These are phyloP conservation scores for Metschnikowia similis DNA, from an alignment of 805 yeast genomes.

Conservation along the genomic window DNA sequence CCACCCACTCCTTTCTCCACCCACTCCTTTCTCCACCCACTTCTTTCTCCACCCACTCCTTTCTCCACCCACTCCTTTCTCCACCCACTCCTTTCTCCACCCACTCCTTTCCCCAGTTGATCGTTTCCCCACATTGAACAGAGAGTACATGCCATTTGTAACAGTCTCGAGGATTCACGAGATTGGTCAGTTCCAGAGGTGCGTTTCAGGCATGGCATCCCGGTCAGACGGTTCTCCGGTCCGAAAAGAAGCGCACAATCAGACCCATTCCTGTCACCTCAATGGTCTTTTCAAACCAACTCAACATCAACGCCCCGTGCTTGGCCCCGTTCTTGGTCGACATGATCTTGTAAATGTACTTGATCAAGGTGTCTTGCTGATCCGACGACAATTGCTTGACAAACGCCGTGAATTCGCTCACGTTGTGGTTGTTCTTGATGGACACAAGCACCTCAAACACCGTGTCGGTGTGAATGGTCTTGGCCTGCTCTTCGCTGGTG, in stretches of 20 bases:
- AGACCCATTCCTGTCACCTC: conserved; percentile 86
- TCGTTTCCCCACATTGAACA: no score
- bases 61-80: no score
- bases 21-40: no score
- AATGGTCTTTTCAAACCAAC: conserved; percentile 90
- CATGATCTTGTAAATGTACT: conserved; percentile 86
- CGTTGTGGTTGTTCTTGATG: conserved; percentile 51
- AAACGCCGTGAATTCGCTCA: conserved; percentile 60
- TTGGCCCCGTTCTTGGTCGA: conserved; percentile 69
- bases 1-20: no score
- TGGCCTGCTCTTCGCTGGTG: conserved; percentile 60
- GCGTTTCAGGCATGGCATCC: no score
- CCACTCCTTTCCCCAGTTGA: no score
- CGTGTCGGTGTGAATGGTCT: conserved; percentile 37
- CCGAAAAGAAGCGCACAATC: conserved; percentile 79
- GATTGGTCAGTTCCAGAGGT: background rate
- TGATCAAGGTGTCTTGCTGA: conserved; percentile 74
- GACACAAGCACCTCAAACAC: conserved; percentile 66
- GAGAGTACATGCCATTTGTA: no score
- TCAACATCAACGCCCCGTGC: conserved; percentile 78
- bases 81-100: no score
- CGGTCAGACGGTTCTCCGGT: conserved; percentile 67
- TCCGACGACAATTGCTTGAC: conserved; percentile 56
- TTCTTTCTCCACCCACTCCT: no score
- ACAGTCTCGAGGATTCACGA: background rate